Conservation (phyloP, 768 basidiomycete species). For the Amanita phalloides region DNA sequence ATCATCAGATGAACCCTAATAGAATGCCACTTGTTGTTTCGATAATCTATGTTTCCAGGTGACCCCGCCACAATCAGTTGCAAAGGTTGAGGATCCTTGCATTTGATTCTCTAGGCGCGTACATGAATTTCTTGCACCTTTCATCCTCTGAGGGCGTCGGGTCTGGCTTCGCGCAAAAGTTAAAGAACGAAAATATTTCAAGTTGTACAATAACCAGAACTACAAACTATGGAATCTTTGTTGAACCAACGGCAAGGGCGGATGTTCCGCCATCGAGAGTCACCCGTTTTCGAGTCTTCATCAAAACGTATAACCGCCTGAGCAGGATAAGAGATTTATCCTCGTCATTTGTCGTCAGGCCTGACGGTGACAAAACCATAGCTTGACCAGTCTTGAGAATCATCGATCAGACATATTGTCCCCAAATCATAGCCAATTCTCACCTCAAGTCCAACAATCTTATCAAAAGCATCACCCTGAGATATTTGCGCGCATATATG, state of each 20-base stretch:
- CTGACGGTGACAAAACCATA: conserved; percentile 57
- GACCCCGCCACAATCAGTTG: too few relatives aligned
- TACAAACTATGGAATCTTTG: not conserved
- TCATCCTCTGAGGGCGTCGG: too few relatives aligned
- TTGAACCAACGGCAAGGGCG: conserved; percentile 28
- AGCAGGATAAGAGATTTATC: conserved; percentile 16
- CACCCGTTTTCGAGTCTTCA: conserved; percentile 52
- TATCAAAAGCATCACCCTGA: conserved; percentile 47
- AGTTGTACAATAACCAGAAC: too few relatives aligned
- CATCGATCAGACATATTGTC: not conserved
- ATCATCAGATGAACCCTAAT: too few relatives aligned
- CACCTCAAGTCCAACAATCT: conserved; percentile 56
- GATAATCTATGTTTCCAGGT: too few relatives aligned
- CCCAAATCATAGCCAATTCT: conserved; percentile 2
- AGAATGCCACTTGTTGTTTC: too few relatives aligned
- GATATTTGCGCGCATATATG: conserved; percentile 58
- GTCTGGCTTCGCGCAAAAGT: too few relatives aligned
- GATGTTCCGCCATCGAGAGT: conserved; percentile 61
- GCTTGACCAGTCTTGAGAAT: conserved; percentile 55
- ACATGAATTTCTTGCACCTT: too few relatives aligned
- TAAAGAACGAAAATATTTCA: too few relatives aligned
- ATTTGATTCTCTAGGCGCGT: too few relatives aligned
- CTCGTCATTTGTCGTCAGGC: conserved; percentile 26
- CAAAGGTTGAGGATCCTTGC: too few relatives aligned
- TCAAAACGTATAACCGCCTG: conserved; percentile 46